Evolutionary conservation across 352 stramenopile species (phyloP).

Genomic region (Phytophthora nicotianae): DNA sequence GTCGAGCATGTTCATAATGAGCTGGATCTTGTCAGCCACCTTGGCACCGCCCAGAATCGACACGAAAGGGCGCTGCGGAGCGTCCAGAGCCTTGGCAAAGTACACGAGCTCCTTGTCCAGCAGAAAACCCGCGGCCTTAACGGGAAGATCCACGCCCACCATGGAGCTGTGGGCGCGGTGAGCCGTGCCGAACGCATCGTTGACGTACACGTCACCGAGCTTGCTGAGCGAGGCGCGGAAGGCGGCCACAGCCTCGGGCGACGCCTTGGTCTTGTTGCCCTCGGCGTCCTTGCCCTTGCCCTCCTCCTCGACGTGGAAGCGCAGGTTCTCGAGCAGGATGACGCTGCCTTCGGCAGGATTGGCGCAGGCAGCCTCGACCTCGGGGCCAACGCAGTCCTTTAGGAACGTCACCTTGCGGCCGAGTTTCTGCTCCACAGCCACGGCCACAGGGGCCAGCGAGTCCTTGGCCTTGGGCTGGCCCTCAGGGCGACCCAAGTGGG

Average conservation of each 20-base stretch:
- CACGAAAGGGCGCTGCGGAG: conserved; percentile 95
- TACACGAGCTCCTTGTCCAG: conserved; percentile 99
- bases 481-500: conserved; percentile 98
- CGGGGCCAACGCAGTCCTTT: conserved; percentile 95
- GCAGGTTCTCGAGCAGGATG: conserved; percentile 98
- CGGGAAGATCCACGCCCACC: conserved; percentile 93
- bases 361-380: conserved; percentile 82
- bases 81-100: conserved; percentile 98
- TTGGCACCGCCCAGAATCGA: conserved; percentile 99
- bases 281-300: conserved; percentile 84
- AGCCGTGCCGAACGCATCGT: conserved; percentile 99
- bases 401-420: conserved; percentile 93
- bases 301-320: conserved; percentile 98
- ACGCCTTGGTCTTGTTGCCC: conserved; percentile 85
- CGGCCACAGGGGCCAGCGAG: conserved; percentile 94
- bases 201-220: conserved; percentile 98
- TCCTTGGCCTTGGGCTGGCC: conserved; percentile 94
- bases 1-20: conserved; percentile 99
- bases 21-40: conserved; percentile 99
- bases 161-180: conserved; percentile 99
- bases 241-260: conserved; percentile 93
- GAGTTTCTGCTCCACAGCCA: conserved; percentile 92
- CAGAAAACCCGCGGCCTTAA: conserved; percentile 95
- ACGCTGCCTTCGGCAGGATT: conserved; percentile 82
- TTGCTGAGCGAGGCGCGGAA: conserved; percentile 92